Conservation (phyloP, 495 filamentous ascomycete genomes). For the Echria macrotheca region DNA sequence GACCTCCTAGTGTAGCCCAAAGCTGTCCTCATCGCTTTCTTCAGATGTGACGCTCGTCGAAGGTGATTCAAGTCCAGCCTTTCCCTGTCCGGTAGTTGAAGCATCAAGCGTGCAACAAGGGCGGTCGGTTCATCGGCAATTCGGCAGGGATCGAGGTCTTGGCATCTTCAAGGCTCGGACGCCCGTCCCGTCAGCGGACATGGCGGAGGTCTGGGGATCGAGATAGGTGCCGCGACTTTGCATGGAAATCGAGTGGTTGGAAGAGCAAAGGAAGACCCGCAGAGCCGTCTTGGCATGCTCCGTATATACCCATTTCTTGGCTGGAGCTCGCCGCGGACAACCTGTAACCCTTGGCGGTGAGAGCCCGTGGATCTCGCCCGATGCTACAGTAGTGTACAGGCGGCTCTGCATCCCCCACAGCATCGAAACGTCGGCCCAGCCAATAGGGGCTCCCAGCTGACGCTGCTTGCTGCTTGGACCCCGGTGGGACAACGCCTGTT, state of each 20-base stretch:
- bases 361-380: conserved; percentile 13
- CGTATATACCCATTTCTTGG: background rate
- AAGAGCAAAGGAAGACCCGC: background rate
- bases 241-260: background rate
- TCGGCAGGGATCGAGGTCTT: background rate
- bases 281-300: conserved; percentile 9
- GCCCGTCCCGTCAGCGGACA: too few species aligned
- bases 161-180: too few species aligned
- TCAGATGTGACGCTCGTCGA: too few species aligned
- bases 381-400: conserved; percentile 17
- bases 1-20: too few species aligned
- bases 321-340: background rate
- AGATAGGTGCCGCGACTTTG: too few species aligned
- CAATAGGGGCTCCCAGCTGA: conserved; percentile 5
- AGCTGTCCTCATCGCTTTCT: too few species aligned
- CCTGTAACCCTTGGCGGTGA: conserved; percentile 16
- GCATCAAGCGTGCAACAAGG: background rate
- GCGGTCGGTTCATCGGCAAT: conserved; percentile 3
- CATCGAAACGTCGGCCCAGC: conserved; percentile 18
- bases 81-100: conserved; percentile 4
- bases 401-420: conserved; percentile 14
- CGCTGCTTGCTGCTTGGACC: conserved; percentile 7
- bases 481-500: background rate
- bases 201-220: too few species aligned
- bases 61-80: too few species aligned